phyloP scores from a whole-genome alignment of 495 filamentous ascomycete species.

The Aspergillus avenaceus region DNA sequence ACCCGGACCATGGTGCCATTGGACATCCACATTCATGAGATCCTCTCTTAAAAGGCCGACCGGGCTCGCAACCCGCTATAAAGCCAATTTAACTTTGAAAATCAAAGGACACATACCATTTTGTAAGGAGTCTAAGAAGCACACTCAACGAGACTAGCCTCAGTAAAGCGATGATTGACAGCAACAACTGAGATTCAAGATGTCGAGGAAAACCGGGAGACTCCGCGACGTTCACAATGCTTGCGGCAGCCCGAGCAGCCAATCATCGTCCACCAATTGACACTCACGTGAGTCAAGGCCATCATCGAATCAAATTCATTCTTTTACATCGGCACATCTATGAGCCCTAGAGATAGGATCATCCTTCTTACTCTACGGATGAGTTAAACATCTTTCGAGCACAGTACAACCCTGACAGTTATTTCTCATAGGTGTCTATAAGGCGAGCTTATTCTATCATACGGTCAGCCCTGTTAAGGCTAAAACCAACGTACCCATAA shows the following conservation, averaged over 20 bases:
- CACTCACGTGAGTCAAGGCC: constrained; percentile 14
- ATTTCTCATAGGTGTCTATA: no score
- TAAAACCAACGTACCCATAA: no score
- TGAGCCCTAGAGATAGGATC: background rate
- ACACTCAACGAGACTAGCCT: constrained; percentile 23
- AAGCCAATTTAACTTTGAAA: background rate
- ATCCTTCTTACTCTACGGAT: background rate
- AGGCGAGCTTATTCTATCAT: no score
- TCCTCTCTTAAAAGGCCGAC: background rate
- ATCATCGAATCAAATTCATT: constrained; percentile 13
- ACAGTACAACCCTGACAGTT: no score
- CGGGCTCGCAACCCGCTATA: background rate
- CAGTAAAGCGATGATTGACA: constrained; percentile 22
- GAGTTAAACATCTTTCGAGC: no score
- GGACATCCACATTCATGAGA: background rate
- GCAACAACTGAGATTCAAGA: constrained; percentile 16
- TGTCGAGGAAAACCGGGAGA: constrained; percentile 40
- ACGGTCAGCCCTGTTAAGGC: no score
- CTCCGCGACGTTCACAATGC: constrained; percentile 18
- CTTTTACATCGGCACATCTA: constrained; percentile 3
- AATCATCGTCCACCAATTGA: constrained; percentile 22
- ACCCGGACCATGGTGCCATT: background rate
- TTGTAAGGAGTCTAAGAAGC: constrained; percentile 12
- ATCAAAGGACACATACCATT: constrained; percentile 26
- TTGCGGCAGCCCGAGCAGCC: constrained; percentile 17